Conservation (phyloP, 1,139 yeast genomes). For the Meyerozyma elateridarum region DNA sequence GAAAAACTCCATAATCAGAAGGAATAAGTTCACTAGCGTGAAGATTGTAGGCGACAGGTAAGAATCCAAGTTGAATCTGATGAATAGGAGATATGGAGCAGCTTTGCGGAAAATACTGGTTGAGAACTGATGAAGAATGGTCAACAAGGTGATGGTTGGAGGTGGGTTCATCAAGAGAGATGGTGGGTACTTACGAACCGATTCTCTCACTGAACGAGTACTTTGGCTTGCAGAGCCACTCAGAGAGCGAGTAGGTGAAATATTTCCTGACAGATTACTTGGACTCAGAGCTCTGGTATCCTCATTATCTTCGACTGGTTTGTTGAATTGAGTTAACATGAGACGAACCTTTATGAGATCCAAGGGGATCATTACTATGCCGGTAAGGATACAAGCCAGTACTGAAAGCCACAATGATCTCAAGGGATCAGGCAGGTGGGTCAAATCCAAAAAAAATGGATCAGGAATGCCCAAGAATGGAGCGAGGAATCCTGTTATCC, state of each 20-base stretch:
- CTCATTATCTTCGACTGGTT: slow-evolving; percentile 10
- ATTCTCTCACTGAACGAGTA: slow-evolving; percentile 23
- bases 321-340: slow-evolving; percentile 54
- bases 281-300: slow-evolving; percentile 35
- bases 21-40: slow-evolving; percentile 47
- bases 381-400: slow-evolving; percentile 68
- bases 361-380: slow-evolving; percentile 74
- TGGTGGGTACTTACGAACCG: slow-evolving; percentile 33
- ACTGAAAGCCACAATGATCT: slow-evolving; percentile 64
- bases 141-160: slow-evolving; percentile 44
- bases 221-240: no score
- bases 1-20: slow-evolving; percentile 63
- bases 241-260: no score
- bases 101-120: slow-evolving; percentile 60
- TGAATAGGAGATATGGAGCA: slow-evolving; percentile 69
- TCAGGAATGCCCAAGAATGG: slow-evolving; percentile 86
- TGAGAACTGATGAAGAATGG: slow-evolving; percentile 59
- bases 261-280: slow-evolving; percentile 32
- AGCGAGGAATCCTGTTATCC: slow-evolving; percentile 85
- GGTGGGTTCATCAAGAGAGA: slow-evolving; percentile 53
- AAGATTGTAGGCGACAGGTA: slow-evolving; percentile 61
- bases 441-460: slow-evolving; percentile 78
- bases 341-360: slow-evolving; percentile 76
- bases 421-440: slow-evolving; percentile 76
- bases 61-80: slow-evolving; percentile 63